Evolutionary conservation across 768 basidiomycete species (phyloP).

Genomic region (Dioszegia aurantiaca): DNA sequence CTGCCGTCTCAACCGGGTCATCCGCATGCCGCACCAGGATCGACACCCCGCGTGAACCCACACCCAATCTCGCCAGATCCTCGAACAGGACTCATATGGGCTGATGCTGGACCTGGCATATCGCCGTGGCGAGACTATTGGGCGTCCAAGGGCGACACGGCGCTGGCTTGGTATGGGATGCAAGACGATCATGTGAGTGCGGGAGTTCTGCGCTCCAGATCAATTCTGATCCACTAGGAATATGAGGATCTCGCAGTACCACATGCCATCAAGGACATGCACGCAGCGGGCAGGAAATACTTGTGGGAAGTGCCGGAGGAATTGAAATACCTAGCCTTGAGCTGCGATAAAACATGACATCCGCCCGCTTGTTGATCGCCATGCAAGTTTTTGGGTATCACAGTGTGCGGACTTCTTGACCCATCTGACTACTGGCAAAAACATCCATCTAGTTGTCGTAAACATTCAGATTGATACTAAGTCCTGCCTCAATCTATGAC

Average conservation of each 20-base stretch:
- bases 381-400: too few relatives aligned
- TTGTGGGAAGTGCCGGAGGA: constrained; percentile 10
- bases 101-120: constrained; percentile 1
- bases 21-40: not conserved
- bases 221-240: not conserved
- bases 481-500: too few relatives aligned
- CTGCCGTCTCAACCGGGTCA: constrained; percentile 3
- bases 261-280: not conserved
- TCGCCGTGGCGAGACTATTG: constrained; percentile 8
- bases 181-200: not conserved
- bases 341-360: not conserved
- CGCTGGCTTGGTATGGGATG: constrained; percentile 7
- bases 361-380: too few relatives aligned
- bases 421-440: too few relatives aligned
- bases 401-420: too few relatives aligned
- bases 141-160: not conserved
- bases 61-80: constrained; percentile 1
- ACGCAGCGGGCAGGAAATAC: constrained; percentile 5
- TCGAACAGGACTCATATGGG: constrained; percentile 10
- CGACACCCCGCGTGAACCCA: not conserved
- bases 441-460: too few relatives aligned
- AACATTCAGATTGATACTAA: too few relatives aligned
- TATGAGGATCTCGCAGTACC: not conserved
- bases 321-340: not conserved
- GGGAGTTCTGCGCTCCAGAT: too few relatives aligned